Evolutionary conservation across 1,284 basidiomycete species (phyloP).

Genomic region (Sanghuangporus sanghuang): DNA sequence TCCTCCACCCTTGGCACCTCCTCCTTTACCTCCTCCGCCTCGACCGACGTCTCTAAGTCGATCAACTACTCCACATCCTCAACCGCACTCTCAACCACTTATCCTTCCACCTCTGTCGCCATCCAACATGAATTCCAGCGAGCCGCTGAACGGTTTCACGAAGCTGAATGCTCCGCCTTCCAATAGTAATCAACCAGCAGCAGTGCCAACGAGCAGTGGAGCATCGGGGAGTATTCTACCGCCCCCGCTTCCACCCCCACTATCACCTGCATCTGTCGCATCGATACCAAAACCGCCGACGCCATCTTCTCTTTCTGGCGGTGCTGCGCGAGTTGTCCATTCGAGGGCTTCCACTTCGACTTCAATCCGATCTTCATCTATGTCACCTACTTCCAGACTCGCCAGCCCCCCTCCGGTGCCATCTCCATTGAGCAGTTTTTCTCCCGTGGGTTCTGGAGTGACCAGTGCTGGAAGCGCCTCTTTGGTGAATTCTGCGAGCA

Average conservation of each 20-base stretch:
- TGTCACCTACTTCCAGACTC: neutral
- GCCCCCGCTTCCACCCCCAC: constrained; percentile 12
- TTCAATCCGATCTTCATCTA: neutral
- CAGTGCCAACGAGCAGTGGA: neutral
- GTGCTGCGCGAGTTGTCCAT: neutral
- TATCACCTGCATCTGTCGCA: constrained; percentile 17
- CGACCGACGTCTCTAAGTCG: constrained; percentile 20
- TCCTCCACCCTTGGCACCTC: constrained; percentile 43
- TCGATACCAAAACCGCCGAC: constrained; percentile 24
- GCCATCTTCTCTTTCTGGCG: constrained; percentile 17
- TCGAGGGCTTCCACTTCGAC: neutral
- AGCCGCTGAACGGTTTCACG: neutral
- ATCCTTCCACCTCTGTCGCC: neutral
- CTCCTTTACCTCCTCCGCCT: constrained; percentile 27
- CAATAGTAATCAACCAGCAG: neutral
- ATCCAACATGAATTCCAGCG: neutral
- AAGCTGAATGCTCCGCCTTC: neutral
- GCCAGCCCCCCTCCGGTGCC: neutral
- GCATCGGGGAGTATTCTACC: constrained; percentile 3
- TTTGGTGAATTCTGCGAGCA: neutral
- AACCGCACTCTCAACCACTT: neutral
- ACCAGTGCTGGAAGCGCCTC: neutral
- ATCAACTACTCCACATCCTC: constrained; percentile 13
- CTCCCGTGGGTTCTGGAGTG: neutral
- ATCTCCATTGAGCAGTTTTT: neutral